Percentiles rank a stretch among this genome's conserved stretches.
Evolutionary conservation across 257 asterid genomes (phyloP).

Genomic region (Plantago ovata): DNA sequence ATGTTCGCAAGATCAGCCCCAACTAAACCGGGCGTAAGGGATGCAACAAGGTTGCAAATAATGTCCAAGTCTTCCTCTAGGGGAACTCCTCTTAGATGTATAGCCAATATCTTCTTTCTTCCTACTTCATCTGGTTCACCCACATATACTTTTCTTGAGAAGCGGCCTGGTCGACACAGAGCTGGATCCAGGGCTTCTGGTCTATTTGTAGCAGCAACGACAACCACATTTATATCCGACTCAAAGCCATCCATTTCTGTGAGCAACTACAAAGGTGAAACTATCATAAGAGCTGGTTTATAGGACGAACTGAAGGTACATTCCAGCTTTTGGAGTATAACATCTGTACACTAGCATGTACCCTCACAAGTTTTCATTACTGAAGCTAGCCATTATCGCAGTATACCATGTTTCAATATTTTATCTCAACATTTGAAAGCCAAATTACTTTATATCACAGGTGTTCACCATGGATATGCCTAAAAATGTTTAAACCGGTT

Average conservation of each 20-base stretch:
- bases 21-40: constrained; percentile 84
- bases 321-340: constrained; percentile 7
- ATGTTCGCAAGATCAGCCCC: constrained; percentile 98
- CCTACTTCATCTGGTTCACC: constrained; percentile 96
- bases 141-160: constrained; percentile 92
- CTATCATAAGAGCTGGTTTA: constrained; percentile 1
- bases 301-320: neutral
- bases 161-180: constrained; percentile 93
- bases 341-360: too few relatives aligned
- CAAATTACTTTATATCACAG: too few relatives aligned
- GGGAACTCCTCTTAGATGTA: constrained; percentile 92
- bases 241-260: constrained; percentile 99
- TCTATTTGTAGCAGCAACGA: constrained; percentile 93
- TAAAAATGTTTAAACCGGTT: too few relatives aligned
- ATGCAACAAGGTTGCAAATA: constrained; percentile 79
- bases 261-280: constrained; percentile 58
- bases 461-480: too few relatives aligned
- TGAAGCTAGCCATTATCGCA: too few relatives aligned
- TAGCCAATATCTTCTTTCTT: constrained; percentile 76
- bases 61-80: constrained; percentile 73
- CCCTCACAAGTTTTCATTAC: too few relatives aligned
- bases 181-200: constrained; percentile 98
- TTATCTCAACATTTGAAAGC: too few relatives aligned
- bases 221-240: constrained; percentile 62
- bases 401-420: too few relatives aligned